Base-by-base conservation (phyloP, 2,329 filamentous ascomycete genomes). In the Cercospora brassicicola region DNA sequence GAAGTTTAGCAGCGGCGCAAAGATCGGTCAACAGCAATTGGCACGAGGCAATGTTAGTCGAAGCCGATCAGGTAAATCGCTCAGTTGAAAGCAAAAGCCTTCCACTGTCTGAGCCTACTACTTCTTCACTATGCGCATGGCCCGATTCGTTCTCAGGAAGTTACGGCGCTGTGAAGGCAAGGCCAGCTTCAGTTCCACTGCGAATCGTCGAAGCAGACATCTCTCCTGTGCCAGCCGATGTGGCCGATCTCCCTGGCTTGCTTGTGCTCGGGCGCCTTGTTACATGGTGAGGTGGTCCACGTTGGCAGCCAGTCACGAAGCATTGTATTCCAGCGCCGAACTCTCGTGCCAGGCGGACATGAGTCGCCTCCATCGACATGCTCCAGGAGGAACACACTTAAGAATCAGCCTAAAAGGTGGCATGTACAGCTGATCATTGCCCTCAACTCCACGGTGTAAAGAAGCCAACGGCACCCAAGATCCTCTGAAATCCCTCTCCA, bases 371-470 rank as follows among this genome's bases (percentile, higher is more conserved):
- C 23, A 48, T 36, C 55, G 15, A 31, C 30, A 8, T 3, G 1
- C 23, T 3, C 28, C 28, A 36, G 13, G 3, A 55, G 15, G 10
- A 23, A 9, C 28, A n/a, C n/a, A 36, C 30, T 36, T 11, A 59
- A 20, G 28, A 10, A 28, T 57, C 1, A 36, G 30, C 55, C 55
- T 36, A n/a, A 30, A 51, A 28, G 10, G 8, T 51, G 39, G 48
- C 62, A 64, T 79, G 76, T 79, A 74, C 77, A 76, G 76, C 72
- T 77, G 76, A 78, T 78, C 77, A 78, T 79, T 79, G 78, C 76
- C 76, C 77, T 76, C 73, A 70, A 74, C 76, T 73, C 72, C 77
- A 79, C 72, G 62, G 70, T 67, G 69, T 70, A 72, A 68, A 75
- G 71, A 73, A 76, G 74, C 72, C 70, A 73, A 77, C 76, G 76